Conservation (phyloP, 2,329 filamentous ascomycete species). For the Fusarium chaquense region DNA sequence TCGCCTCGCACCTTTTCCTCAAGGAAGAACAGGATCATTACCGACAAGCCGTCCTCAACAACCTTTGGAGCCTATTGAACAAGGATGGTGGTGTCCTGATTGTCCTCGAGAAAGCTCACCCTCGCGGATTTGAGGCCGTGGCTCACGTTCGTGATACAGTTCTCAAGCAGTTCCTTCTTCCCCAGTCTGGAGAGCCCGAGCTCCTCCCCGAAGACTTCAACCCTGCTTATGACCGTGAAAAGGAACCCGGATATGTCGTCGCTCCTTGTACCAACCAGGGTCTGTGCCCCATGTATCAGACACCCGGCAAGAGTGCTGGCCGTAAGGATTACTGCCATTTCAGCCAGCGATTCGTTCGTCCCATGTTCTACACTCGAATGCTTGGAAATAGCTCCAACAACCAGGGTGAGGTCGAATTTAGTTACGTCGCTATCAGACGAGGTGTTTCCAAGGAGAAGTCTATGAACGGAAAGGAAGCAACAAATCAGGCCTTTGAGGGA, state of each 20-base stretch:
- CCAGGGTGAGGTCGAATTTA: constrained; percentile 91
- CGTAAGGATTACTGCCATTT: constrained; percentile 95
- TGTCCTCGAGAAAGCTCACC: constrained; percentile 89
- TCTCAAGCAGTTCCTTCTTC: constrained; percentile 78
- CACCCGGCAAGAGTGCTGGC: constrained; percentile 75
- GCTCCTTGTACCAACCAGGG: constrained; percentile 90
- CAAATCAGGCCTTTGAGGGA: constrained; percentile 77
- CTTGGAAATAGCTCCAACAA: constrained; percentile 77
- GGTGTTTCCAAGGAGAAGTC: constrained; percentile 63
- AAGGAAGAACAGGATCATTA: constrained; percentile 79
- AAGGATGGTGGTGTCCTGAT: constrained; percentile 88
- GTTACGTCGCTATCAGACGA: constrained; percentile 86
- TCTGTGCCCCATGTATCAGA: constrained; percentile 88
- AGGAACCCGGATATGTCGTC: constrained; percentile 73
- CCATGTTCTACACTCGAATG: constrained; percentile 82
- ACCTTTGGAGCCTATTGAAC: constrained; percentile 88
- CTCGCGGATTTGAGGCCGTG: constrained; percentile 91
- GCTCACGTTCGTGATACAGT: constrained; percentile 85
- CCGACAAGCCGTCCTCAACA: constrained; percentile 83
- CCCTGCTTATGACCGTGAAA: constrained; percentile 56
- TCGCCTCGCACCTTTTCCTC: constrained; percentile 87
- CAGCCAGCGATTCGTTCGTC: constrained; percentile 86
- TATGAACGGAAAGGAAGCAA: constrained; percentile 66
- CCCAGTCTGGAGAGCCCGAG: constrained; percentile 54
- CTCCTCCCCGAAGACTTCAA: constrained; percentile 55